Conservation (phyloP, 1,139 yeast genomes). For the Yamadazyma blattariae region DNA sequence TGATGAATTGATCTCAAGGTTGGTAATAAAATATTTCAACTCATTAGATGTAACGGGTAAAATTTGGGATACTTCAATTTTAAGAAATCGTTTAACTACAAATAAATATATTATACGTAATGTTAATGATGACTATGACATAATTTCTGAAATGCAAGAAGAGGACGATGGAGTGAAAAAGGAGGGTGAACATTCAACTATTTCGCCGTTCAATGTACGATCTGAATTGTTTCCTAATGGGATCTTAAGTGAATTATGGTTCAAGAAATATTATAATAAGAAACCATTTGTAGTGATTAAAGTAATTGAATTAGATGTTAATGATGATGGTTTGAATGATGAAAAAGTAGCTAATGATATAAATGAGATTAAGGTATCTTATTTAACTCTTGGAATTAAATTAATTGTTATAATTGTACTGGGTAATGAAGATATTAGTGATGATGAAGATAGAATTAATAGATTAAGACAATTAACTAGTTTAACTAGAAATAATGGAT, state of each 20-base stretch:
- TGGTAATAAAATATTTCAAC: conserved; percentile 16
- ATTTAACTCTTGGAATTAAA: conserved; percentile 19
- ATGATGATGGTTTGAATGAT: conserved; percentile 14
- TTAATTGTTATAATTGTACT: conserved; percentile 30
- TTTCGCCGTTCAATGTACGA: conserved; percentile 36
- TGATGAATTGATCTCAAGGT: not conserved
- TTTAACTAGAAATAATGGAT: conserved; percentile 29
- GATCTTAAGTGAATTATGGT: conserved; percentile 35
- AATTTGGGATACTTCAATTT: conserved; percentile 41
- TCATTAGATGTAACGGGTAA: conserved; percentile 21
- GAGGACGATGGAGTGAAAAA: conserved; percentile 4
- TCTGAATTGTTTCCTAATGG: conserved; percentile 46
- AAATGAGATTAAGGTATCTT: conserved; percentile 17
- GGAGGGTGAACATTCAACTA: conserved; percentile 21
- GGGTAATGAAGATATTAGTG: conserved; percentile 10
- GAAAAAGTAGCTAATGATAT: conserved; percentile 19
- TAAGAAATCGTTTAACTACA: conserved; percentile 36
- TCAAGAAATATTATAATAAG: conserved; percentile 27
- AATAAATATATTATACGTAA: conserved; percentile 29
- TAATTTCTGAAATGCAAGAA: conserved; percentile 1
- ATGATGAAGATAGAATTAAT: conserved; percentile 19
- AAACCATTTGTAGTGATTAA: conserved; percentile 36
- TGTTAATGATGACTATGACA: conserved; percentile 1
- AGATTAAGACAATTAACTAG: conserved; percentile 28
- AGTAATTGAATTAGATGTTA: conserved; percentile 16